Percentiles rank a stretch among this genome's conserved stretches.
Evolutionary conservation across 106 monocot genomes (phyloP).

Genomic region (Alisma plantagoaquatica): DNA sequence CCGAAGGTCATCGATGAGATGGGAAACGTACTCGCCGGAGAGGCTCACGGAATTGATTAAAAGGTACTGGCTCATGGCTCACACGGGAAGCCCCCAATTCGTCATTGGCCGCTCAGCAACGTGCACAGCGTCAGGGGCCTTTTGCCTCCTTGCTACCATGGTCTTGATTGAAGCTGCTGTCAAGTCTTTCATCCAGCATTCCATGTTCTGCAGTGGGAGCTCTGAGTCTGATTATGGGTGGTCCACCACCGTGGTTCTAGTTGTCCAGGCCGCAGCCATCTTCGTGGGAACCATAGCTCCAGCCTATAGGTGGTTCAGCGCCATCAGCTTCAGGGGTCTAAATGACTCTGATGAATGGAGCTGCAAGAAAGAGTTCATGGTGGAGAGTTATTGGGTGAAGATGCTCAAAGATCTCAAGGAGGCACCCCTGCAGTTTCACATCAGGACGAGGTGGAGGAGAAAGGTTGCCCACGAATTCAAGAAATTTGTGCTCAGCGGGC

Average conservation of each 20-base stretch:
- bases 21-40: background rate
- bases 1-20: background rate
- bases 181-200: background rate
- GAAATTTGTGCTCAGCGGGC: background rate
- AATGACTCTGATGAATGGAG: background rate
- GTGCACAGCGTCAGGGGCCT: constrained; percentile 11
- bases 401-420: constrained; percentile 3
- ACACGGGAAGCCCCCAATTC: constrained; percentile 10
- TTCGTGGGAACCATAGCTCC: constrained; percentile 6
- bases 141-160: constrained; percentile 6
- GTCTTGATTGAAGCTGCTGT: constrained; percentile 1
- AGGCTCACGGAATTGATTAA: background rate
- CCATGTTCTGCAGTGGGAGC: background rate
- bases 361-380: background rate
- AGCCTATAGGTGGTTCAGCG: constrained; percentile 4
- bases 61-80: constrained; percentile 15
- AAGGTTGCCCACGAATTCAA: background rate
- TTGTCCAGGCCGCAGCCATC: background rate
- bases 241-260: background rate
- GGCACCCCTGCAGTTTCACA: background rate
- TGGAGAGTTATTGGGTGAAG: constrained; percentile 11
- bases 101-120: constrained; percentile 12
- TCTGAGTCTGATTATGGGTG: constrained; percentile 17
- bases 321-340: background rate
- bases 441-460: background rate